These are phyloP conservation scores for Phoenix dactylifera DNA, from an alignment of 176 grass and related monocot species.

Conservation along the genomic window DNA sequence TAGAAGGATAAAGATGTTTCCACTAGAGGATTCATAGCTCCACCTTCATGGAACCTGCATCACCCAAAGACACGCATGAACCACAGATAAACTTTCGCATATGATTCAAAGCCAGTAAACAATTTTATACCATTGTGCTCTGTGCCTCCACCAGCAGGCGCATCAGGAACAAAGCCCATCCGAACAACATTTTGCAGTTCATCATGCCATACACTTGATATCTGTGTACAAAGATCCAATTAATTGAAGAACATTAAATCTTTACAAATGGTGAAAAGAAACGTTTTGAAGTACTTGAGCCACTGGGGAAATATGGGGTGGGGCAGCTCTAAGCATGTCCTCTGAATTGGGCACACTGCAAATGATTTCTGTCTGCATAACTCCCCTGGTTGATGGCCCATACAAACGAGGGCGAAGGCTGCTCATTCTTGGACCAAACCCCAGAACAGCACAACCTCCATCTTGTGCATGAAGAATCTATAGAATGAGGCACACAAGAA, in stretches of 20 bases:
- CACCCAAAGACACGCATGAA: not conserved
- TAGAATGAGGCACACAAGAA: not conserved
- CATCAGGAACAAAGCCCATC: constrained; percentile 28
- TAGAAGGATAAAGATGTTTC: no score
- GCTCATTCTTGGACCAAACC: constrained; percentile 28
- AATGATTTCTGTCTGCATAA: constrained; percentile 58
- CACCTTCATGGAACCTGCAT: constrained; percentile 45
- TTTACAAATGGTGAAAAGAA: not conserved
- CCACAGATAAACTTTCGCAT: no score
- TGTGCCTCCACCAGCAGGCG: constrained; percentile 14
- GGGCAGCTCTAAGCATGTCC: constrained; percentile 9
- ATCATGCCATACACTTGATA: constrained; percentile 38
- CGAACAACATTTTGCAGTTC: constrained; percentile 29
- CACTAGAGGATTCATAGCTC: constrained; percentile 19
- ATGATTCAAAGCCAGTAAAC: not conserved
- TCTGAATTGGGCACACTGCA: constrained; percentile 24
- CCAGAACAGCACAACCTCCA: constrained; percentile 21
- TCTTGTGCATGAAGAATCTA: constrained; percentile 54
- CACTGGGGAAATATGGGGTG: constrained; percentile 22
- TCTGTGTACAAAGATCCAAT: constrained; percentile 19
- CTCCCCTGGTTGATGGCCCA: constrained; percentile 26
- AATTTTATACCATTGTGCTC: constrained; percentile 26
- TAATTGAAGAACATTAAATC: no score
- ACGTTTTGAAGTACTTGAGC: constrained; percentile 44
- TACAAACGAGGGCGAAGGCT: constrained; percentile 35